A percentile compares a stretch with the other conserved stretches of the same genome.
Evolutionary conservation across 164 flowering plant genomes (phyloP).

Genomic region (Houttuynia cordata): DNA sequence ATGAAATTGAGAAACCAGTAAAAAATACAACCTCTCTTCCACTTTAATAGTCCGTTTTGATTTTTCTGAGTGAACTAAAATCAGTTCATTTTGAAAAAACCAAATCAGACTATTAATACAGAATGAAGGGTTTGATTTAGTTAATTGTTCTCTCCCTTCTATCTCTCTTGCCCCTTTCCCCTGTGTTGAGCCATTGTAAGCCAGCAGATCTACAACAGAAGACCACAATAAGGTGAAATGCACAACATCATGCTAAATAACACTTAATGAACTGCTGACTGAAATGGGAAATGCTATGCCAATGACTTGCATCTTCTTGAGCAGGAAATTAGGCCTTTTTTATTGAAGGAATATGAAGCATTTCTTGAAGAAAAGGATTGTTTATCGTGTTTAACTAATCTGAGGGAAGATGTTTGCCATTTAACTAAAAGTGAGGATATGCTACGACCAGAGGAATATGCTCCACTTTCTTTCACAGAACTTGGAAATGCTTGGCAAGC

Average conservation of each 20-base stretch:
- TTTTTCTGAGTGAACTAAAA: no score
- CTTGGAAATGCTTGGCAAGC: conserved; percentile 84
- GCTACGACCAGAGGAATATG: conserved; percentile 2
- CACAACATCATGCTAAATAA: background rate
- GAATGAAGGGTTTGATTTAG: no score
- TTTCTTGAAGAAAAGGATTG: conserved; percentile 36
- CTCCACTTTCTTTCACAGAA: conserved; percentile 37
- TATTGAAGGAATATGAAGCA: conserved; percentile 55
- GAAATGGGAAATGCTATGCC: background rate
- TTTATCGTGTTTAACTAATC: conserved; percentile 22
- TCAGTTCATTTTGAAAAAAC: no score
- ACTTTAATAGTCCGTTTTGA: no score
- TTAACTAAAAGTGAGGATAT: conserved; percentile 4
- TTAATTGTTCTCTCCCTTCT: no score
- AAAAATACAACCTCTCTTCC: no score
- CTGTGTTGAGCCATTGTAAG: no score
- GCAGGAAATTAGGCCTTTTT: conserved; percentile 50
- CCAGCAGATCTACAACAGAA: no score
- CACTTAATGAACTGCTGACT: background rate
- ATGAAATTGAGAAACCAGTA: no score
- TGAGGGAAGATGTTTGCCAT: conserved; percentile 21
- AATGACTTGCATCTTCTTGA: background rate
- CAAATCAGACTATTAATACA: no score
- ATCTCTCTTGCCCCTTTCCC: no score
- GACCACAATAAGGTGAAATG: background rate